Base-by-base conservation (phyloP, 2,329 filamentous ascomycete genomes). In the Colletotrichum endophyticum region DNA sequence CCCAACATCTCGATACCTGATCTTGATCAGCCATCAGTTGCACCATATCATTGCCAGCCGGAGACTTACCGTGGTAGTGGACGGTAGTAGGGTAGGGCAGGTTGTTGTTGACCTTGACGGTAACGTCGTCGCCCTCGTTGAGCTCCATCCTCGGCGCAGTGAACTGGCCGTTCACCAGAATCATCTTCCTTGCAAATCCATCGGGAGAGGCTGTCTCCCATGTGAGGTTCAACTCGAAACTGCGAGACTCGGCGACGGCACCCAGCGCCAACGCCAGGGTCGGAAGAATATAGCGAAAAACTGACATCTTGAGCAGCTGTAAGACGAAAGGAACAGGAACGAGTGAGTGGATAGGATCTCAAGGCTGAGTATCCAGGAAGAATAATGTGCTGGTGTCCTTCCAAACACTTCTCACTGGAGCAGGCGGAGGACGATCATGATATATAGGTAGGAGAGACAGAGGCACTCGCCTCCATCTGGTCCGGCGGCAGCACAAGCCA, bases 81-180 rank as follows among this genome's bases (percentile, higher is more conserved):
- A 91, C 78, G 3, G 87, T 87, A 3, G 87, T 86, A 75, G 89
- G 87, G 67, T 84, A 85, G 0, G 88, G 87, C 27, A 88, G 85
- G 7, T 84, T 77, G 78, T 91, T 91, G 56, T 84, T 79, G 4
- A 91, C 87, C 5, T 81, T 78, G 8, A 90, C 82, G n/a, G 84
- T 80, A 5, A 90, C 85, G 27, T 83, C 81, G 70, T 92, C 89
- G 22, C 89, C 90, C 81, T 91, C 87, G 61, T 87, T 83, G 11
- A 89, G 86, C 64, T 89, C 86, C 11, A 94, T 86, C 3, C 86
- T 84, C 0, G 93, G 93, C 0, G 92, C 93, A 1, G 93, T 92
- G 66, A 90, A 91, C 79, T 91, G 87, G 13, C 89, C 89, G 77
- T 94, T 94, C 79, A 92, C 83, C 57, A 93, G 84, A 77, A 88